A percentile compares a stretch with the other conserved stretches of the same genome.
These are phyloP conservation scores for Fusarium redolens DNA, from an alignment of 2,329 filamentous ascomycete species.

Conservation along the genomic window DNA sequence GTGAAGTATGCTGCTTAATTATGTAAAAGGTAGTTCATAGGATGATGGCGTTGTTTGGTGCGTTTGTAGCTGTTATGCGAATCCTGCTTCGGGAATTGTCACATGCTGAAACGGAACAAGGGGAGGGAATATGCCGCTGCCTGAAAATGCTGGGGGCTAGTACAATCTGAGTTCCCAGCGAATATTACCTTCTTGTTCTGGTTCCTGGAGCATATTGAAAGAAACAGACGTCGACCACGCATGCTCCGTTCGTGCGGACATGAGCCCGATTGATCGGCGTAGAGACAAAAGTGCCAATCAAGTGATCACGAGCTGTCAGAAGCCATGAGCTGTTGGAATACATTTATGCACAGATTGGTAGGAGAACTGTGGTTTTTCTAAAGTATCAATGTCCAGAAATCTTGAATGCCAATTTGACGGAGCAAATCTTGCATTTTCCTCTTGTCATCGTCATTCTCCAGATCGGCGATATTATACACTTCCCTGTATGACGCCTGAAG, in stretches of 20 bases:
- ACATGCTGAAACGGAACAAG: background rate
- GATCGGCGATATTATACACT: background rate
- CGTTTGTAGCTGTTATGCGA: background rate
- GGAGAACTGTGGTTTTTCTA: background rate
- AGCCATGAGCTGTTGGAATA: too few relatives aligned
- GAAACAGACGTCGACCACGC: background rate
- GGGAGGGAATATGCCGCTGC: background rate
- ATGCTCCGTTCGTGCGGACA: background rate
- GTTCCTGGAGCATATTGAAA: background rate
- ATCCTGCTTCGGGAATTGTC: background rate
- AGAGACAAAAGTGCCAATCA: background rate
- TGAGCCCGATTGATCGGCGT: background rate
- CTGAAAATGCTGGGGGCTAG: background rate
- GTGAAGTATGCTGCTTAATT: conserved; percentile 14
- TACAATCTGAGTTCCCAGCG: background rate
- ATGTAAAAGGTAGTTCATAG: background rate
- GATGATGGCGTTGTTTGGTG: background rate
- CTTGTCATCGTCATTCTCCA: background rate
- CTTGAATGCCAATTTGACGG: background rate
- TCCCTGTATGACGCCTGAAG: background rate
- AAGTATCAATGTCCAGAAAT: background rate
- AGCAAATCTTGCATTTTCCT: background rate
- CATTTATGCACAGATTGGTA: background rate
- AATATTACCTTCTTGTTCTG: background rate
- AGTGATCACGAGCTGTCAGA: background rate